A percentile compares a stretch with the other conserved stretches of the same genome.
These are phyloP conservation scores for Phytophthora nicotianae DNA, from an alignment of 352 stramenopile species.

Conservation along the genomic window DNA sequence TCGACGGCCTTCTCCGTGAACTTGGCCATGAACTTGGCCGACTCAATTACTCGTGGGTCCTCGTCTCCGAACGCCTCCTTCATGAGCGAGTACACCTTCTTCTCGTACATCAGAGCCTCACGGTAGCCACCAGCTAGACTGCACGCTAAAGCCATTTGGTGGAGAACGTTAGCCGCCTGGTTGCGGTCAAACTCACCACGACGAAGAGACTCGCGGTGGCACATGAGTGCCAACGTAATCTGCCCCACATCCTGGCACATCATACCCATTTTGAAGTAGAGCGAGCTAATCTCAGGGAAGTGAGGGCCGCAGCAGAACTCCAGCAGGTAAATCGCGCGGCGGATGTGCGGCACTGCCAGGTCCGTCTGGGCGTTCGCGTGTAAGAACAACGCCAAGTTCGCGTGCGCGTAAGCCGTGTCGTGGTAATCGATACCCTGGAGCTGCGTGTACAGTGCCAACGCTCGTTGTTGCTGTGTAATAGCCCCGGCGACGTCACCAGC, in stretches of 20 bases:
- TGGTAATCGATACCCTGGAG: slow-evolving; percentile 93
- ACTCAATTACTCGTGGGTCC: slow-evolving; percentile 81
- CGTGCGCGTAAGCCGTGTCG: slow-evolving; percentile 91
- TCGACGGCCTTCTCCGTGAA: slow-evolving; percentile 91
- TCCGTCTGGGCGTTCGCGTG: slow-evolving; percentile 87
- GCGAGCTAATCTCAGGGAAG: slow-evolving; percentile 89
- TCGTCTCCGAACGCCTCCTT: slow-evolving; percentile 84
- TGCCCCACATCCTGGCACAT: slow-evolving; percentile 94
- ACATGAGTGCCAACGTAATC: slow-evolving; percentile 86
- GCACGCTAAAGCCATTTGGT: slow-evolving; percentile 89
- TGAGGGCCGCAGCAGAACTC: slow-evolving; percentile 92
- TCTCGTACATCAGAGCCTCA: slow-evolving; percentile 90
- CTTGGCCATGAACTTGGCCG: slow-evolving; percentile 81
- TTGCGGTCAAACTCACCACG: slow-evolving; percentile 87
- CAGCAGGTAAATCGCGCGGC: slow-evolving; percentile 92
- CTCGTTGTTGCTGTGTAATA: slow-evolving; percentile 89
- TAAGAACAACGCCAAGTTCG: slow-evolving; percentile 92
- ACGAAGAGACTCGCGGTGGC: slow-evolving; percentile 87
- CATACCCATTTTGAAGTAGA: slow-evolving; percentile 94
- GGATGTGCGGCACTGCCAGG: slow-evolving; percentile 88
- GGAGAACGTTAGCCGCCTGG: slow-evolving; percentile 86
- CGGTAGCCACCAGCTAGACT: slow-evolving; percentile 78
- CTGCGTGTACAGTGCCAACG: slow-evolving; percentile 92
- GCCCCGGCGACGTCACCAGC: slow-evolving; percentile 89
- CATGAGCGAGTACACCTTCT: slow-evolving; percentile 87